phyloP scores from a whole-genome alignment of 257 asterid genomes.

The Gentiana macrophylla region DNA sequence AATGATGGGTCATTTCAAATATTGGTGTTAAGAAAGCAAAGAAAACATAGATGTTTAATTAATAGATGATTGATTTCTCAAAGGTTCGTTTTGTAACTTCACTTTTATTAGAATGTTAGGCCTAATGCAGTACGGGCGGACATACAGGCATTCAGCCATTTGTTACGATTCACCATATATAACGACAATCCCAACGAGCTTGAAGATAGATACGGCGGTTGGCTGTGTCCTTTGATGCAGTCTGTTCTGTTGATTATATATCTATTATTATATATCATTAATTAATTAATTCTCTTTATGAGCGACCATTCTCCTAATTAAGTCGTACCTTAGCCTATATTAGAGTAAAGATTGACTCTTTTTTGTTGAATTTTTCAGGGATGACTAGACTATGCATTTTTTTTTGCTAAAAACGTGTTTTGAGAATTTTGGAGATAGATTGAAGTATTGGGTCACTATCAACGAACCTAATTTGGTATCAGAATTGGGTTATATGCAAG shows the following conservation, averaged over 20 bases:
- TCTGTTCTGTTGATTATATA: conserved; percentile 9
- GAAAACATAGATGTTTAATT: conserved; percentile 7
- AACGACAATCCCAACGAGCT: conserved; percentile 19
- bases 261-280: not conserved
- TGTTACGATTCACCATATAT: conserved; percentile 21
- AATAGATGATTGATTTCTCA: conserved; percentile 38
- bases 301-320: not conserved
- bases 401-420: conserved; percentile 51
- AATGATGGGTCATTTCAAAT: too few species aligned
- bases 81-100: conserved; percentile 27
- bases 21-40: too few species aligned
- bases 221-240: conserved; percentile 20
- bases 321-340: too few species aligned
- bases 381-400: conserved; percentile 43
- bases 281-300: not conserved
- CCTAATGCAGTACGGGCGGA: not conserved
- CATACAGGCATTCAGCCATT: conserved; percentile 27
- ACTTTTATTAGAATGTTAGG: not conserved
- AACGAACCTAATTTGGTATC: conserved; percentile 56
- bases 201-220: conserved; percentile 22
- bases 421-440: conserved; percentile 51
- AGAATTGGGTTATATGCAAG: conserved; percentile 37
- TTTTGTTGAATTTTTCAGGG: conserved; percentile 25
- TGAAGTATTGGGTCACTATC: conserved; percentile 60
- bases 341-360: not conserved